Evolutionary conservation across 2,329 filamentous ascomycete genomes (phyloP).

Genomic region (Lasiodiplodia gonubiensis): DNA sequence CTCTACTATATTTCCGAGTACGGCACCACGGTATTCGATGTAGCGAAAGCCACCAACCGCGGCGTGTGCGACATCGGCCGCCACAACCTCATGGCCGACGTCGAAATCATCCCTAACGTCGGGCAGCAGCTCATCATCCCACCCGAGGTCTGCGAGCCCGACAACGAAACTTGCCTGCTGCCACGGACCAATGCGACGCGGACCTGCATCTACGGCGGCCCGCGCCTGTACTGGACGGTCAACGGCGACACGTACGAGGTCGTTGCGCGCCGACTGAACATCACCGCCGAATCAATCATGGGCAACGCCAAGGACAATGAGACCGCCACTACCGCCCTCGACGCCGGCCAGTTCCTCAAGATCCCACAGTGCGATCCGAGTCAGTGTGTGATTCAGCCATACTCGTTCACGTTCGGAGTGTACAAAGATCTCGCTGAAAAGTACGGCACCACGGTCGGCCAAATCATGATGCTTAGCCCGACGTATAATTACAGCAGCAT

Average conservation of each 20-base stretch:
- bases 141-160: background rate
- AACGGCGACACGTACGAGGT: conserved; percentile 12
- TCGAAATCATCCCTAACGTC: background rate
- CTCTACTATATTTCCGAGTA: background rate
- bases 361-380: conserved; percentile 11
- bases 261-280: conserved; percentile 8
- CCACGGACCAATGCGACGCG: background rate
- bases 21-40: conserved; percentile 1
- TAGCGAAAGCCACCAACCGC: conserved; percentile 4
- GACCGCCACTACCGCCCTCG: background rate
- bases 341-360: conserved; percentile 10
- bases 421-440: conserved; percentile 26
- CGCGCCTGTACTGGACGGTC: conserved; percentile 20
- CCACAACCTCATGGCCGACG: conserved; percentile 19
- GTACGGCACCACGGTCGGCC: conserved; percentile 27
- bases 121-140: conserved; percentile 18
- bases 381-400: conserved; percentile 22
- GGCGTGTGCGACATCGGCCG: conserved; percentile 29
- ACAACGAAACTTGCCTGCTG: conserved; percentile 23
- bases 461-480: conserved; percentile 28
- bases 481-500: conserved; percentile 24
- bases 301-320: background rate
- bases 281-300: conserved; percentile 4
- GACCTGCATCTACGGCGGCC: conserved; percentile 24
- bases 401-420: conserved; percentile 6